Evolutionary conservation across 1,284 basidiomycete genomes (phyloP).

Genomic region (Ceratobasidium sp.): DNA sequence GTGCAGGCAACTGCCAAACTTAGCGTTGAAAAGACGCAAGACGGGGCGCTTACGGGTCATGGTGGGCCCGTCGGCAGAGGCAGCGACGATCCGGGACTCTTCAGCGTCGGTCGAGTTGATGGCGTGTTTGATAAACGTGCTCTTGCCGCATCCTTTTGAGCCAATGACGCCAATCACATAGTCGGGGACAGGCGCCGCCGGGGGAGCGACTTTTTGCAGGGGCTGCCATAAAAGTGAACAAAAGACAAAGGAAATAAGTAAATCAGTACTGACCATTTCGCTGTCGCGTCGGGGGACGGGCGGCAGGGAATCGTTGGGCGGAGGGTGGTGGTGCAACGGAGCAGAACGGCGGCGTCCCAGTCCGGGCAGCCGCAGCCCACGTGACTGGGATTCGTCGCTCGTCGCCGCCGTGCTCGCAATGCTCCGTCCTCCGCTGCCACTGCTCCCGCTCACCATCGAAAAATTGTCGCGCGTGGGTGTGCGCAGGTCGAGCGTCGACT

Average conservation of each 20-base stretch:
- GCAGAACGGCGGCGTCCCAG: background rate
- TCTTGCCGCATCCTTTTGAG: conserved; percentile 40
- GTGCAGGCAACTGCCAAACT: conserved; percentile 35
- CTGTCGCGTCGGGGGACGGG: background rate
- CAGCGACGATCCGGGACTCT: conserved; percentile 16
- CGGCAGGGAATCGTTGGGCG: background rate
- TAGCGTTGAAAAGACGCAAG: background rate
- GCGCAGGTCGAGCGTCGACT: conserved; percentile 33
- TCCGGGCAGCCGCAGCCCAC: background rate
- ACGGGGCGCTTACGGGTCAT: conserved; percentile 21
- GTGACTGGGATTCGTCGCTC: background rate
- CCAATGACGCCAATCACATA: conserved; percentile 40
- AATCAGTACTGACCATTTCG: conserved; percentile 11
- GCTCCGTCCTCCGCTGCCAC: conserved; percentile 15
- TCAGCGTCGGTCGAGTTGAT: conserved; percentile 27
- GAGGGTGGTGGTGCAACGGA: conserved; percentile 13
- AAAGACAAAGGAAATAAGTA: background rate
- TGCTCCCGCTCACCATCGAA: conserved; percentile 27
- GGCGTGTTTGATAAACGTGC: conserved; percentile 40
- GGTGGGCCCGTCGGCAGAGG: conserved; percentile 24
- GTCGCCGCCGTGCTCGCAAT: background rate
- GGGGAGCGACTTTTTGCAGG: conserved; percentile 21
- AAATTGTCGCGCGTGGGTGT: conserved; percentile 33
- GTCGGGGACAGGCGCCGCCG: background rate
- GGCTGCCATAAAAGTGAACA: conserved; percentile 17